Base-by-base conservation (phyloP, 495 filamentous ascomycete species). In the Aspergillus diversus region DNA sequence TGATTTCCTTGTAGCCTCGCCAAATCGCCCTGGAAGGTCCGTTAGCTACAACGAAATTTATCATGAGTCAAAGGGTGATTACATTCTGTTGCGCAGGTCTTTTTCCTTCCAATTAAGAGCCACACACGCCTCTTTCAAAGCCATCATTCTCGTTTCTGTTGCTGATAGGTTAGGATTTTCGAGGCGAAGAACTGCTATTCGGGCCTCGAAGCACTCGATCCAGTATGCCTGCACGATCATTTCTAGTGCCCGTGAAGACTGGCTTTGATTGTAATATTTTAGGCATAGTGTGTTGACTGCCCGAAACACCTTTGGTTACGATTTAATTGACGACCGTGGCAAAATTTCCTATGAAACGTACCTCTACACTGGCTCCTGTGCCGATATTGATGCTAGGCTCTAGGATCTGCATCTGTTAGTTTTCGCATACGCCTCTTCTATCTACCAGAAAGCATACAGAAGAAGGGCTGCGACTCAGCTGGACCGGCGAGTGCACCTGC, bases 141-240 rank as follows among this genome's bases (percentile, higher is more conserved):
- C 67, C 17, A 65, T 54, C 67, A 70, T 67, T 27, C 67, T 64
- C 17, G 62, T 59, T 43, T 70, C 67, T 5, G 59, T 64, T 11
- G 34, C 57, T 1, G 67, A 64, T n/a, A 59, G 51, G 11, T 21
- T 46, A 6, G 64, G 67, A 27, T 65, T 61, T 32, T 70, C 61
- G 7, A 67, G 47, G 2, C 56, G 67, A 15, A 70, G 43, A 5
- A 63, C 66, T n/a, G 63, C 66, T 42, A 61, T 65, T 6, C 66
- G 62, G 7, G 66, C 64, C 31, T 66, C 58, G 52, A 59, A 67
- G n/a, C 65, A 67, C 39, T 70, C 68, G 5, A 67, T 57, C 68
- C 68, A 70, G 43, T 67, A 70, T 11, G 68, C 65, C 42, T 70
- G 68, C 15, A 70, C 65, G 37, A 70, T 61, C 65, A 70, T 70